Percentiles rank a stretch among this genome's conserved stretches.
Evolutionary conservation across 805 yeast species (phyloP).

Genomic region (Millerago galiae): DNA sequence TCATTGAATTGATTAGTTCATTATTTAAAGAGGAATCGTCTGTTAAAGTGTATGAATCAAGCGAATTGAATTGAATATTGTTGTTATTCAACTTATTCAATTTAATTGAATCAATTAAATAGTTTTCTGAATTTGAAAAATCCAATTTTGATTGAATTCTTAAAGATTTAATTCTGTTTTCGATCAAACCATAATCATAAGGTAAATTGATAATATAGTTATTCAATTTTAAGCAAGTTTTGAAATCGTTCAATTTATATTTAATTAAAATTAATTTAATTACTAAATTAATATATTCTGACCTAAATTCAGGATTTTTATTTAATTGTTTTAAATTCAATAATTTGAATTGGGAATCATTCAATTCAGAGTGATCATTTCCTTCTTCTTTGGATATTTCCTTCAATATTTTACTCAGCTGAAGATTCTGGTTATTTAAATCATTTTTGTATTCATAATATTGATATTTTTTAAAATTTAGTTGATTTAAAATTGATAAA

Average conservation of each 20-base stretch:
- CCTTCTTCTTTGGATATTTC: conserved; percentile 27
- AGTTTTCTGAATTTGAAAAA: conserved; percentile 21
- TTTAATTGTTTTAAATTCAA: conserved; percentile 20
- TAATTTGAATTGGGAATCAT: conserved; percentile 15
- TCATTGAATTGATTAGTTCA: conserved; percentile 20
- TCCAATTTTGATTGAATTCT: conserved; percentile 32
- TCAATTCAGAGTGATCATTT: conserved; percentile 1
- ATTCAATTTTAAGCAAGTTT: conserved; percentile 22
- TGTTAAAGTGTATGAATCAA: conserved; percentile 3
- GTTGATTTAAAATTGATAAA: conserved; percentile 4
- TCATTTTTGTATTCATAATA: too few relatives aligned
- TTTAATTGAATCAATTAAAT: conserved; percentile 25
- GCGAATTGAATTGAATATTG: conserved; percentile 11
- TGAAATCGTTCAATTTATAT: conserved; percentile 21
- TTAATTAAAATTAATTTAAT: conserved; percentile 33
- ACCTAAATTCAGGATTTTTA: conserved; percentile 24
- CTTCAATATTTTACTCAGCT: conserved; percentile 26
- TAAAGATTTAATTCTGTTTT: conserved; percentile 23
- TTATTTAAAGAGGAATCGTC: conserved; percentile 6
- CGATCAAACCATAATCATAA: conserved; percentile 21
- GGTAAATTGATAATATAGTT: conserved; percentile 26
- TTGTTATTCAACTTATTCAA: conserved; percentile 19
- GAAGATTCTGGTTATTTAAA: too few relatives aligned
- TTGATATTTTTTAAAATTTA: background rate
- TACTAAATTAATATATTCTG: conserved; percentile 32